Percentiles rank a stretch among this genome's conserved stretches.
Conservation (phyloP, 1,139 yeast genomes). For the Hansenula lynferdii region DNA sequence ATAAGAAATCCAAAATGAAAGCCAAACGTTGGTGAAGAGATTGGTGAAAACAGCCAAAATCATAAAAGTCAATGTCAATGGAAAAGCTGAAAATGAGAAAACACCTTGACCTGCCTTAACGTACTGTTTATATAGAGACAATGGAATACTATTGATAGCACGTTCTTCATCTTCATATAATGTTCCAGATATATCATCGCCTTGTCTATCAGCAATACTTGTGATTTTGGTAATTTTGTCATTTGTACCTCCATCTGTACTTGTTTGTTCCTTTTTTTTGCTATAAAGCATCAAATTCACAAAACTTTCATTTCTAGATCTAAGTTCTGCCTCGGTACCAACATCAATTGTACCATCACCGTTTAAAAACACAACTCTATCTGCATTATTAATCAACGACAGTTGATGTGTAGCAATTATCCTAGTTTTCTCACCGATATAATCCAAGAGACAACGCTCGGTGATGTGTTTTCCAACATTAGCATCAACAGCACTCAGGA, state of each 20-base stretch:
- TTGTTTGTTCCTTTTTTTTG: constrained; percentile 21
- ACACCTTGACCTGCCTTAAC: constrained; percentile 40
- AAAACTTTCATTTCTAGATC: constrained; percentile 38
- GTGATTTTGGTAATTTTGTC: constrained; percentile 13
- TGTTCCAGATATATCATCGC: constrained; percentile 32
- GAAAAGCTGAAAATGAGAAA: constrained; percentile 33
- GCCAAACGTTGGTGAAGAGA: constrained; percentile 71
- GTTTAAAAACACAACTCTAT: constrained; percentile 58
- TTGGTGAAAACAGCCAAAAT: constrained; percentile 47
- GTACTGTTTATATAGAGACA: constrained; percentile 44
- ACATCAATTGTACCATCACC: constrained; percentile 54
- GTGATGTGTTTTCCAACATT: constrained; percentile 79
- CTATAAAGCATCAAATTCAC: constrained; percentile 43
- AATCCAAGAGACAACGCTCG: constrained; percentile 52
- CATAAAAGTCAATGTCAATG: constrained; percentile 34
- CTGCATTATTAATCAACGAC: constrained; percentile 60
- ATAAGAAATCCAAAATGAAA: constrained; percentile 73
- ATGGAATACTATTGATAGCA: constrained; percentile 38
- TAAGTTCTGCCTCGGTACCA: constrained; percentile 48
- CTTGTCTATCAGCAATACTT: constrained; percentile 11
- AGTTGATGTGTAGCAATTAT: constrained; percentile 82
- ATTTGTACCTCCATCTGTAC: constrained; percentile 17
- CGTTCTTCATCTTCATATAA: constrained; percentile 45
- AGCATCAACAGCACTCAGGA: constrained; percentile 85
- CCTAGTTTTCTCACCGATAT: constrained; percentile 47